A percentile compares a stretch with the other conserved stretches of the same genome.
Conservation (phyloP, 306 rosid species). For the Sesbania bispinosa region DNA sequence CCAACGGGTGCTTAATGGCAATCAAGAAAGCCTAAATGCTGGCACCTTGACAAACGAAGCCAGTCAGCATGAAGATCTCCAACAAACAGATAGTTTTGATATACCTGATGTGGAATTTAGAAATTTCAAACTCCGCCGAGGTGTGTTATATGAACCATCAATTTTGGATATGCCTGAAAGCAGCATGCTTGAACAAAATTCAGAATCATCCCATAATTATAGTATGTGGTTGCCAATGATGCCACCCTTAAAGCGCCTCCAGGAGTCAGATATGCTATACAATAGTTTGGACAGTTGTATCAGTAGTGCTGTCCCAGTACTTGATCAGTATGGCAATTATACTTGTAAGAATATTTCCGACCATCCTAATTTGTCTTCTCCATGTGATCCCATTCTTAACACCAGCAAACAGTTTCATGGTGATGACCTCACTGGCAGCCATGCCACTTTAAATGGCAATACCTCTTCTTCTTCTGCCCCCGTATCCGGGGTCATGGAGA, state of each 20-base stretch:
- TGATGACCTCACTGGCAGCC: constrained; percentile 46
- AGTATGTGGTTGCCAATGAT: constrained; percentile 28
- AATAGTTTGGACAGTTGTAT: constrained; percentile 25
- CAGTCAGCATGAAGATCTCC: constrained; percentile 33
- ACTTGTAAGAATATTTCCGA: constrained; percentile 30
- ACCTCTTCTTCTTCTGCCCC: constrained; percentile 69
- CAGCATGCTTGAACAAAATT: constrained; percentile 41
- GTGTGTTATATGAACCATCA: constrained; percentile 35
- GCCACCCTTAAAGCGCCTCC: constrained; percentile 39
- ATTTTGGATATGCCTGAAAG: constrained; percentile 32
- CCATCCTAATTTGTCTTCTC: constrained; percentile 31
- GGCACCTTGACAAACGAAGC: constrained; percentile 24
- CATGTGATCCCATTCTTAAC: constrained; percentile 36
- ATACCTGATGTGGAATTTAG: constrained; percentile 49
- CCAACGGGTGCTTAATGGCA: constrained; percentile 32
- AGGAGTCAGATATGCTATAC: constrained; percentile 32
- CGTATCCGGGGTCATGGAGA: constrained; percentile 52
- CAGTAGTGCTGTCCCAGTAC: constrained; percentile 18
- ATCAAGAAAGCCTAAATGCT: constrained; percentile 42
- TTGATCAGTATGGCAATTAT: constrained; percentile 39
- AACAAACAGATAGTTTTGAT: constrained; percentile 37
- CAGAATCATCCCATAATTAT: constrained; percentile 37
- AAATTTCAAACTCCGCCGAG: constrained; percentile 19
- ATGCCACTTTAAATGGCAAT: constrained; percentile 76
- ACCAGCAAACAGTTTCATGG: constrained; percentile 28